Base-by-base conservation (phyloP, 2,329 filamentous ascomycete species). In the Bipolaris bicolor region DNA sequence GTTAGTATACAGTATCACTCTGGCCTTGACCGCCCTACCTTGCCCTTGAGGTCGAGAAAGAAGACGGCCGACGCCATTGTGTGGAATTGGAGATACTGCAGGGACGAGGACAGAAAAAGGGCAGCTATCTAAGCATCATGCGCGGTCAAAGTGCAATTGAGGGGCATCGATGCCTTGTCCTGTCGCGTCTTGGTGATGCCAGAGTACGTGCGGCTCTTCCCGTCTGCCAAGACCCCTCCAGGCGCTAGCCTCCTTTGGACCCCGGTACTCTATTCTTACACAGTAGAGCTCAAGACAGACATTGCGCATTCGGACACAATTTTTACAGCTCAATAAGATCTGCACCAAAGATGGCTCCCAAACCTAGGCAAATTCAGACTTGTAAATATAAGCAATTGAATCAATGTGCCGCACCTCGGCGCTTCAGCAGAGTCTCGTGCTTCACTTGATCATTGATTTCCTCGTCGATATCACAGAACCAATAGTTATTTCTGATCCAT, bases 31-130 rank as follows among this genome's bases (percentile, higher is more conserved):
- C 33, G 39, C 39, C 82, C 62, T 79, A 96, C 92, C 90, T 99
- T 99, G 91, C 95, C 95, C 92, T 99, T 99, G 68, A 99, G 86
- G 79, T 99, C 95, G 73, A 99, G 89, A 78, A 99, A 99, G 86
- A 99, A 99, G 73, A 99, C 78, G 65, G 95, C 95, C 60, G 95
- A 99, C 69, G 95, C 95, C 95, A 99, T 99, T 76, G 70, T 83
- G 62, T 20, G 45, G 20, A 37, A 49, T 2, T 37, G 7, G 24
- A 11, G 9, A 13, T 50, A 46, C 1, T 47, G 0, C 33, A 15
- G 15, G 39, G 37, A 16, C 37, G n/a, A 36, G 26, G 13, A 50
- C 2, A 39, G 10, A 7, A 34, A 49, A 24, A 22, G 31, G 44
- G 18, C 20, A 49, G 49, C 54, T 60, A 64, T 22, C 43, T 43